These are phyloP conservation scores for Vaccinium macrocarpon DNA, from an alignment of 148 eudicot species.

Conservation along the genomic window DNA sequence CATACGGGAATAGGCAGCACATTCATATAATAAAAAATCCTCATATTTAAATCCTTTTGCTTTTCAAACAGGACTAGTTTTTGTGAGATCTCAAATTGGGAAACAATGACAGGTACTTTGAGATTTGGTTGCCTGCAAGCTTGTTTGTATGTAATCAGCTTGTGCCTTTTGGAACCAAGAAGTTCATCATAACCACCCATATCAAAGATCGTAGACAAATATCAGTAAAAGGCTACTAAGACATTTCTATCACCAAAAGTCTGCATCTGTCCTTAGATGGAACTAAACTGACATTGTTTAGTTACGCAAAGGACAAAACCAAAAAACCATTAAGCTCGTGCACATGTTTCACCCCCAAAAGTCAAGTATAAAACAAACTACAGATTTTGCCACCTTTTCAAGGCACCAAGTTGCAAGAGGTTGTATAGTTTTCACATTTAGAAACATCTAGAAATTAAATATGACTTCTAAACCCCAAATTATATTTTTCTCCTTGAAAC, in stretches of 20 bases:
- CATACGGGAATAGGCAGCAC: too few relatives aligned
- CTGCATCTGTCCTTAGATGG: background rate
- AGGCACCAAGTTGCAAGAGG: background rate
- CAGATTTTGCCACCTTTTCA: background rate
- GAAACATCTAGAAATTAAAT: background rate
- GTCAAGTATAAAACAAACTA: background rate
- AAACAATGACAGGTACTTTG: background rate
- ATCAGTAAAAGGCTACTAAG: background rate
- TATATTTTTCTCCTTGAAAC: background rate
- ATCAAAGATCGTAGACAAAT: background rate
- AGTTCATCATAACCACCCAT: background rate
- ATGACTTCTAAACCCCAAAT: background rate
- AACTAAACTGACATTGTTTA: background rate
- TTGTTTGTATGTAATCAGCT: background rate
- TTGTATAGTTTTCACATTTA: background rate
- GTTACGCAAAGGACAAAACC: background rate
- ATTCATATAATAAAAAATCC: too few relatives aligned
- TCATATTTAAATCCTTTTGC: background rate
- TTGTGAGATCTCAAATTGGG: background rate
- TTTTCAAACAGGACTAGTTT: background rate
- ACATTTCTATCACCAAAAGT: background rate
- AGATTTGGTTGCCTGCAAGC: background rate
- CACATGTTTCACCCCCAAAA: background rate
- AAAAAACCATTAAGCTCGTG: background rate
- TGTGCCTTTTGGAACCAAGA: background rate